Percentiles rank a stretch among this genome's conserved stretches.
Evolutionary conservation across 805 yeast genomes (phyloP).

Genomic region (Sporopachydermia quercuum): DNA sequence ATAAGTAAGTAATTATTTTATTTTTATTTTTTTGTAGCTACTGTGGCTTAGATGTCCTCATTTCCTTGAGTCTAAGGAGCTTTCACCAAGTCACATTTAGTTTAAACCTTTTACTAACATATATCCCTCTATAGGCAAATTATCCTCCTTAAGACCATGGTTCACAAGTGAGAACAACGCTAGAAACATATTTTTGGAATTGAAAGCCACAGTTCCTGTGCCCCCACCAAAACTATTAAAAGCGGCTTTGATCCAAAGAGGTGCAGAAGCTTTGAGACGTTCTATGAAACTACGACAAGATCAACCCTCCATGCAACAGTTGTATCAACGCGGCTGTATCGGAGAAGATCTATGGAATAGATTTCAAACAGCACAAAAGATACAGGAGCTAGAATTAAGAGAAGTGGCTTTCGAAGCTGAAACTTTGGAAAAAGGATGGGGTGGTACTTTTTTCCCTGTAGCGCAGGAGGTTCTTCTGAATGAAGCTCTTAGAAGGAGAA

Average conservation of each 20-base stretch:
- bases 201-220: constrained; percentile 34
- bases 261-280: constrained; percentile 81
- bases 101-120: no score
- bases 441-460: constrained; percentile 54
- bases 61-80: no score
- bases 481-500: constrained; percentile 76
- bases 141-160: constrained; percentile 53
- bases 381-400: constrained; percentile 70
- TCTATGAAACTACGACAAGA: constrained; percentile 70
- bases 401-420: constrained; percentile 69
- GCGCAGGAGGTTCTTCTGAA: constrained; percentile 87
- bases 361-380: constrained; percentile 58
- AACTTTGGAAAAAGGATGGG: constrained; percentile 63
- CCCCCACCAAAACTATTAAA: constrained; percentile 70
- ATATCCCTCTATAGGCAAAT: constrained; percentile 29
- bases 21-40: no score
- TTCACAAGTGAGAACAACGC: constrained; percentile 52
- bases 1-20: constrained; percentile 15
- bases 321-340: constrained; percentile 79
- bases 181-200: constrained; percentile 43
- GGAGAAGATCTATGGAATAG: constrained; percentile 84
- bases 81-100: no score
- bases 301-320: constrained; percentile 48
- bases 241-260: constrained; percentile 51
- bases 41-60: no score